These are phyloP conservation scores for Ambrosia artemisiifolia DNA, from an alignment of 129 eudicot genomes.

Conservation along the genomic window DNA sequence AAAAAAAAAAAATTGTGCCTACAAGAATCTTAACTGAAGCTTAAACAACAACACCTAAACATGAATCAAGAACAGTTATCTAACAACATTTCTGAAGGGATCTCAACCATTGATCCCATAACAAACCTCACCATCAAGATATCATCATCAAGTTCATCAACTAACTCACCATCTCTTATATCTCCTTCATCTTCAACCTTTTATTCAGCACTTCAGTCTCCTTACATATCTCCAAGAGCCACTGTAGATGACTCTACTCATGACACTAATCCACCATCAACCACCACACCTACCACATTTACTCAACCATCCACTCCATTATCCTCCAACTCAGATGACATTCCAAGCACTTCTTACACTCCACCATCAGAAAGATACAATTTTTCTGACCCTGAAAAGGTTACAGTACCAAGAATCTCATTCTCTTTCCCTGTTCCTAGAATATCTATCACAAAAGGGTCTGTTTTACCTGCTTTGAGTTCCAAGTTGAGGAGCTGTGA, in stretches of 20 bases:
- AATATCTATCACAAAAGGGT: constrained; percentile 61
- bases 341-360: constrained; percentile 87
- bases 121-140: constrained; percentile 61
- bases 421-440: constrained; percentile 86
- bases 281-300: constrained; percentile 19
- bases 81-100: constrained; percentile 13
- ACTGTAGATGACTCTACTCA: constrained; percentile 32
- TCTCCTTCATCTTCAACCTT: constrained; percentile 90
- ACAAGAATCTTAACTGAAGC: too few relatives aligned
- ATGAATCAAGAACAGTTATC: constrained; percentile 51
- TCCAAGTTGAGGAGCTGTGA: constrained; percentile 83
- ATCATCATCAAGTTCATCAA: constrained; percentile 34
- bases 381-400: constrained; percentile 51
- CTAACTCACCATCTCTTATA: constrained; percentile 50
- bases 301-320: constrained; percentile 18
- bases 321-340: constrained; percentile 58
- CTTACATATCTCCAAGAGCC: constrained; percentile 90
- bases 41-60: neutral
- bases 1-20: neutral
- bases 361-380: constrained; percentile 64
- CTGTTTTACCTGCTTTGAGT: constrained; percentile 52
- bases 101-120: constrained; percentile 40
- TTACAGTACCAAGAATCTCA: constrained; percentile 61
- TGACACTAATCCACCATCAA: constrained; percentile 33
- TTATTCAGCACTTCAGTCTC: constrained; percentile 88